Evolutionary conservation across 1,139 yeast genomes (phyloP).

Genomic region (Eremothecium coryli): DNA sequence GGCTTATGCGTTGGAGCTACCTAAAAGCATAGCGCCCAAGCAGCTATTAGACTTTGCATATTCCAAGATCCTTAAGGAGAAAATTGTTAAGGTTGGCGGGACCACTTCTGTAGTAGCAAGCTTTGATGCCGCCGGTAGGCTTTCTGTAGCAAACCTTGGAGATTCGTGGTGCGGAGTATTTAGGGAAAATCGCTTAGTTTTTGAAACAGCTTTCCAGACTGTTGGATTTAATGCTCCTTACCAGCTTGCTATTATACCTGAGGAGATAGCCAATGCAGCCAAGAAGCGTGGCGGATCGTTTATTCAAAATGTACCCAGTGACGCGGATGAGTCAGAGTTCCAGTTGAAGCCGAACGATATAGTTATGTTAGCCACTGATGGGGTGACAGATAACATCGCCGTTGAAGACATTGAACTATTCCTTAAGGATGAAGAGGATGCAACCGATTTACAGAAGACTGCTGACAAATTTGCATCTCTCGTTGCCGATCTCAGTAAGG

Average conservation of each 20-base stretch:
- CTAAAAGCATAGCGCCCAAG: conserved; percentile 35
- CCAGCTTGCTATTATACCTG: conserved; percentile 81
- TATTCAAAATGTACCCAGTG: conserved; percentile 44
- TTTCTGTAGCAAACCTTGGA: conserved; percentile 74
- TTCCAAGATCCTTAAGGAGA: conserved; percentile 41
- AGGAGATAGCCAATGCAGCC: conserved; percentile 47
- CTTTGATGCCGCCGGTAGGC: conserved; percentile 44
- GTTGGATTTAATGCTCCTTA: conserved; percentile 88
- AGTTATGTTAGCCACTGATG: conserved; percentile 84
- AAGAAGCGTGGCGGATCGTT: conserved; percentile 49
- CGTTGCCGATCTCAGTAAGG: conserved; percentile 63
- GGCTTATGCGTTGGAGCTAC: conserved; percentile 18
- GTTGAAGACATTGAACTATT: conserved; percentile 62
- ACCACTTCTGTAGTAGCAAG: conserved; percentile 88
- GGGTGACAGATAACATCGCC: conserved; percentile 79
- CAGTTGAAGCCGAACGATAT: conserved; percentile 59
- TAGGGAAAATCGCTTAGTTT: conserved; percentile 51
- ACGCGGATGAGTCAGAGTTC: conserved; percentile 38
- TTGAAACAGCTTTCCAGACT: conserved; percentile 69
- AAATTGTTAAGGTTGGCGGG: conserved; percentile 80
- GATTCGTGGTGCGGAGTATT: conserved; percentile 93
- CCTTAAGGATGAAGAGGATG: conserved; percentile 39
- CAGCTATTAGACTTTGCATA: conserved; percentile 49
- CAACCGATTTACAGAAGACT: conserved; percentile 35
- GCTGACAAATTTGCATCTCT: conserved; percentile 54